Percentiles rank a stretch among this genome's conserved stretches.
Evolutionary conservation across 192 early-diverging fungal species (phyloP).

Genomic region (Kappamyces sp.): DNA sequence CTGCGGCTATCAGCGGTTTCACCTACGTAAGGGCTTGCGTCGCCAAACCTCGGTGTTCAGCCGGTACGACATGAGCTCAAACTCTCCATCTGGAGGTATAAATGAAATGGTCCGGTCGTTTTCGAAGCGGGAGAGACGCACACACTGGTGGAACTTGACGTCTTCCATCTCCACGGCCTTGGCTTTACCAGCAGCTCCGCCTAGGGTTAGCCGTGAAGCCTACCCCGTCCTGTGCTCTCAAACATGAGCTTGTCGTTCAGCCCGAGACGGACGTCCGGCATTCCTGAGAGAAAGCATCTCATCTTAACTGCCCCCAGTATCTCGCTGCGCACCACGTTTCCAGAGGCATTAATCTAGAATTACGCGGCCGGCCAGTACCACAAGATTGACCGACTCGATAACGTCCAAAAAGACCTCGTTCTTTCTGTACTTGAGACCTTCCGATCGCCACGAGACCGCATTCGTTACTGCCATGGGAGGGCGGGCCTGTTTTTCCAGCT

Average conservation of each 20-base stretch:
- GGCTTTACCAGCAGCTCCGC: conserved; percentile 26
- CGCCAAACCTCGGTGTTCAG: conserved; percentile 69
- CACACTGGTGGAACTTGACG: conserved; percentile 99
- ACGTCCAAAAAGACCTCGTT: conserved; percentile 99
- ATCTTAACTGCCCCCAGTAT: conserved; percentile 90
- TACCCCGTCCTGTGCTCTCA: conserved; percentile 79
- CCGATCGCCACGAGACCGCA: conserved; percentile 88
- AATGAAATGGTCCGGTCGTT: conserved; percentile 95
- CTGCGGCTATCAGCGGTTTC: conserved; percentile 85
- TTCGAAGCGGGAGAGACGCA: conserved; percentile 89
- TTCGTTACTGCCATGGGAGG: conserved; percentile 84
- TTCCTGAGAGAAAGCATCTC: conserved; percentile 93
- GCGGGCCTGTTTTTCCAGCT: conserved; percentile 81
- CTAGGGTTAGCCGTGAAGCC: conserved; percentile 23
- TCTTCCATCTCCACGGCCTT: conserved; percentile 91
- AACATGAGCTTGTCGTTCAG: conserved; percentile 97
- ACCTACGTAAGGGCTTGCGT: conserved; percentile 73
- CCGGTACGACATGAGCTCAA: conserved; percentile 93
- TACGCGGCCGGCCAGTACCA: conserved; percentile 41
- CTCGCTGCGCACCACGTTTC: conserved; percentile 85
- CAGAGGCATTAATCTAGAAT: conserved; percentile 55
- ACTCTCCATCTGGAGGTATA: conserved; percentile 97
- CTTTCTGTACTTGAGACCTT: conserved; percentile 93
- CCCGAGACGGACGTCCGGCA: conserved; percentile 95
- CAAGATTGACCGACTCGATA: conserved; percentile 93